Percentiles rank a stretch among this genome's conserved stretches.
Evolutionary conservation across 176 grass and related monocot genomes (phyloP).

Genomic region (Carex myosuroides): DNA sequence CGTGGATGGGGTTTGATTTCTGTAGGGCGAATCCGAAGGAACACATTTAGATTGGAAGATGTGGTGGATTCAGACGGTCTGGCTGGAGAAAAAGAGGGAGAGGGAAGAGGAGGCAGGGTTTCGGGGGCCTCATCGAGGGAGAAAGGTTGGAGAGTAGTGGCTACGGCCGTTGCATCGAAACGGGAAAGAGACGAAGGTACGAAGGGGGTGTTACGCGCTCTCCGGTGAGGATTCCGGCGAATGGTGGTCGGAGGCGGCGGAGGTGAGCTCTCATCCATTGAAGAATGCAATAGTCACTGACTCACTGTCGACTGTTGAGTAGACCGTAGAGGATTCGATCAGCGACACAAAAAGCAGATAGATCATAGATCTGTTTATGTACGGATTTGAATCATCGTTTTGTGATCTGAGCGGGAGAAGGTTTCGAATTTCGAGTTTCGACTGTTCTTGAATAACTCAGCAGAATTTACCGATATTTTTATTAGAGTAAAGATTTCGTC

Average conservation of each 20-base stretch:
- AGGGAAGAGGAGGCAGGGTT: neutral
- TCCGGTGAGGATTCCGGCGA: constrained; percentile 54
- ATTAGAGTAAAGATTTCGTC: too few relatives aligned
- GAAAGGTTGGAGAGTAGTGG: neutral
- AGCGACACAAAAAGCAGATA: neutral
- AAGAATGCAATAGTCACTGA: neutral
- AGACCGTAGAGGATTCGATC: neutral
- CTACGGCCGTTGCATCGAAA: neutral
- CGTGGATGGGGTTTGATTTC: constrained; percentile 18
- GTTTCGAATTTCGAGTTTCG: neutral
- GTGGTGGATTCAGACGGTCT: neutral
- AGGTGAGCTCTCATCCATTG: constrained; percentile 17
- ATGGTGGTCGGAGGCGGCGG: constrained; percentile 48
- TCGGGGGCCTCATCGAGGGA: constrained; percentile 18
- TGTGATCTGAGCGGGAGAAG: neutral
- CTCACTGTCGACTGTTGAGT: neutral
- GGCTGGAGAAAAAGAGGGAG: neutral
- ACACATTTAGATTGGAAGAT: constrained; percentile 52
- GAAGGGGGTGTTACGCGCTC: constrained; percentile 34
- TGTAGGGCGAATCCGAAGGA: constrained; percentile 62
- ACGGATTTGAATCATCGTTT: neutral
- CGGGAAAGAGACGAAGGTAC: constrained; percentile 15
- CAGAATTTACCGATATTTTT: too few relatives aligned
- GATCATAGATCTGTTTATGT: neutral
- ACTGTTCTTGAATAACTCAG: neutral